A percentile compares a stretch with the other conserved stretches of the same genome.
These are phyloP conservation scores for Clavispora fructus DNA, from an alignment of 805 yeast species.

Conservation along the genomic window DNA sequence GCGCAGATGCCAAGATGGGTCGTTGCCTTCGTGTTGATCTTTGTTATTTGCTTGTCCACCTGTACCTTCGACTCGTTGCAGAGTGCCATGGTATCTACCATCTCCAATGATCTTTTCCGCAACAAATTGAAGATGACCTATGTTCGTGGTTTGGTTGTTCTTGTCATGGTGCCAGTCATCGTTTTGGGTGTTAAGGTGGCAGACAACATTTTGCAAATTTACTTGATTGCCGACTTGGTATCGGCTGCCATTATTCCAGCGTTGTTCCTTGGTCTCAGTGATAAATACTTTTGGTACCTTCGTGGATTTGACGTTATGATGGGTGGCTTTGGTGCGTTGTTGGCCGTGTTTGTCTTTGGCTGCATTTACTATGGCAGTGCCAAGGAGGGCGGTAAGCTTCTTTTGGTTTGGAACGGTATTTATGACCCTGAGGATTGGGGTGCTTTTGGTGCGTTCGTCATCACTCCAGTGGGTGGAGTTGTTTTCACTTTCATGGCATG, in stretches of 20 bases:
- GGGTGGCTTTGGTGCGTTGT: constrained; percentile 79
- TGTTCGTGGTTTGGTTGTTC: constrained; percentile 63
- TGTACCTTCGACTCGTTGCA: constrained; percentile 88
- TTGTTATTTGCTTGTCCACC: constrained; percentile 68
- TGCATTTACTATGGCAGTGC: constrained; percentile 71
- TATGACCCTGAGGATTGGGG: constrained; percentile 82
- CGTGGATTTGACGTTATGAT: constrained; percentile 76
- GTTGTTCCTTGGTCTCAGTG: constrained; percentile 71
- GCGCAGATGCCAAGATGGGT: constrained; percentile 80
- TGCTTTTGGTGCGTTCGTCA: constrained; percentile 89
- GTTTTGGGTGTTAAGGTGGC: constrained; percentile 82
- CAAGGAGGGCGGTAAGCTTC: constrained; percentile 67
- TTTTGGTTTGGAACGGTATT: constrained; percentile 75
- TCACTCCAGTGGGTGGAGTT: constrained; percentile 80
- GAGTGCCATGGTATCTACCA: constrained; percentile 81
- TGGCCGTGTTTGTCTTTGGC: constrained; percentile 81
- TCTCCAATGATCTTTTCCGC: constrained; percentile 85
- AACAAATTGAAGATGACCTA: constrained; percentile 65
- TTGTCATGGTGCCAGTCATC: constrained; percentile 81
- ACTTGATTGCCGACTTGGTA: constrained; percentile 84
- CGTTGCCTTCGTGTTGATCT: constrained; percentile 74
- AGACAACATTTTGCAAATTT: constrained; percentile 77
- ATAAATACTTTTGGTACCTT: constrained; percentile 55
- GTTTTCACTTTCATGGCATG: constrained; percentile 50
- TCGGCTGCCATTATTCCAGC: constrained; percentile 85